Evolutionary conservation across 2,329 filamentous ascomycete species (phyloP).

Genomic region (Orbilia brochopaga): DNA sequence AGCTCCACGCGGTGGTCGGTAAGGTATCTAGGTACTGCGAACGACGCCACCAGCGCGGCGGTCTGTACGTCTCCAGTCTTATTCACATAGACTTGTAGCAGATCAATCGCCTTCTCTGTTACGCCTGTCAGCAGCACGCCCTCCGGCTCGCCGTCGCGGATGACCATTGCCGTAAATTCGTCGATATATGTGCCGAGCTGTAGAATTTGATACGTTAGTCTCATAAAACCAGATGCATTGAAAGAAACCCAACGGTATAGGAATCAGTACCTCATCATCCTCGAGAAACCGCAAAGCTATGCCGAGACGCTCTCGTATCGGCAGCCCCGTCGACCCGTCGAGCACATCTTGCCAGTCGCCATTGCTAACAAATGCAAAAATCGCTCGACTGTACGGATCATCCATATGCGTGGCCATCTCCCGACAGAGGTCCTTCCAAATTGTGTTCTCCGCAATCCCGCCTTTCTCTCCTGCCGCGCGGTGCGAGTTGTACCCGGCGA

Average conservation of each 20-base stretch:
- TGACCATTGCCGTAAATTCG: slow-evolving; percentile 68
- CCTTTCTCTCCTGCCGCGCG: slow-evolving; percentile 43
- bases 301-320: slow-evolving; percentile 75
- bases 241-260: too few species aligned
- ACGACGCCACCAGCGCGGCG: slow-evolving; percentile 74
- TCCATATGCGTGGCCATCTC: slow-evolving; percentile 68
- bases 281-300: slow-evolving; percentile 72
- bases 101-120: slow-evolving; percentile 72
- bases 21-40: slow-evolving; percentile 76
- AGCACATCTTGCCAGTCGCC: slow-evolving; percentile 78
- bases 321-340: slow-evolving; percentile 70
- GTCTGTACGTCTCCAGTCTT: slow-evolving; percentile 81
- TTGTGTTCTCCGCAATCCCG: slow-evolving; percentile 59
- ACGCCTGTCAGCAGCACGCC: slow-evolving; percentile 80
- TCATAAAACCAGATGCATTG: background rate
- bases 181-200: slow-evolving; percentile 72
- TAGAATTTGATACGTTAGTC: background rate
- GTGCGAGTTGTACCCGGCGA: slow-evolving; percentile 55
- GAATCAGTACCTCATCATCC: slow-evolving; percentile 61
- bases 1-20: slow-evolving; percentile 75
- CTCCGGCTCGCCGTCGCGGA: slow-evolving; percentile 73
- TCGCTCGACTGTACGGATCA: slow-evolving; percentile 79
- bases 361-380: slow-evolving; percentile 77
- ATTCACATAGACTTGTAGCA: slow-evolving; percentile 76
- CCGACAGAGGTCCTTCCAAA: slow-evolving; percentile 63